Evolutionary conservation across 2,329 filamentous ascomycete genomes (phyloP), one percentile per base, ranked within the genome.

Genomic region (Penicillium sclerotiorum): DNA sequence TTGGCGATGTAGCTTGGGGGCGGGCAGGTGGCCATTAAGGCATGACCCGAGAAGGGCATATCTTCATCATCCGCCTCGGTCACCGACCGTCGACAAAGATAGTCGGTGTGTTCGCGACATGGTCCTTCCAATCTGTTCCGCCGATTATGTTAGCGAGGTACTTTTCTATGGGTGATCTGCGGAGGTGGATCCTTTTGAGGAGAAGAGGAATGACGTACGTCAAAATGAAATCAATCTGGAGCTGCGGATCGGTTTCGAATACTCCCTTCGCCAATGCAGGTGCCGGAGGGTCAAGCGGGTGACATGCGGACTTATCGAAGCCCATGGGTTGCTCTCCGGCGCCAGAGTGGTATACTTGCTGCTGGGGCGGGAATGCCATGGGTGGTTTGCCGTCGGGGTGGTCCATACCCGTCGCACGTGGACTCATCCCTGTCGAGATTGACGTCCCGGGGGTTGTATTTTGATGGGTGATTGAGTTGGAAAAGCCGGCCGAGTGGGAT

Each of bases 21-120:
- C 39, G 93, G 92, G 66, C 90, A 95, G 13, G 88, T 89, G 13
- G 90, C 89, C 93, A 97, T 97, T 59, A 97, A 78, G 4, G 90
- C 92, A 70, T 99, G 94, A 33, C 93, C 94, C 57, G 89, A 93
- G 35, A 89, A 73, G 1, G 69, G 66, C 64, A 71, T 79, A 50
- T 87, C 83, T 58, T 81, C 81, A 56, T 87, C 86, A 45, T 81
- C 76, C 47, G 84, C 70, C 57, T 81, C 74, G 41, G 75, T 72
- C 55, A 77, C 51, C 45, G 75, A 71, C 75, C 91, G 85, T 83
- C 95, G 95, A 78, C 94, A 97, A 45, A 92, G 90, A 68, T 87
- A 88, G 77, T 96, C 92, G 71, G 95, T 71, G 40, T 72, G 69
- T 50, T 68, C 67, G 28, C 69, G 69, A 49, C 69, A 72, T 0